Conservation (phyloP, 495 filamentous ascomycete genomes). For the Aspergillus bridgeri region DNA sequence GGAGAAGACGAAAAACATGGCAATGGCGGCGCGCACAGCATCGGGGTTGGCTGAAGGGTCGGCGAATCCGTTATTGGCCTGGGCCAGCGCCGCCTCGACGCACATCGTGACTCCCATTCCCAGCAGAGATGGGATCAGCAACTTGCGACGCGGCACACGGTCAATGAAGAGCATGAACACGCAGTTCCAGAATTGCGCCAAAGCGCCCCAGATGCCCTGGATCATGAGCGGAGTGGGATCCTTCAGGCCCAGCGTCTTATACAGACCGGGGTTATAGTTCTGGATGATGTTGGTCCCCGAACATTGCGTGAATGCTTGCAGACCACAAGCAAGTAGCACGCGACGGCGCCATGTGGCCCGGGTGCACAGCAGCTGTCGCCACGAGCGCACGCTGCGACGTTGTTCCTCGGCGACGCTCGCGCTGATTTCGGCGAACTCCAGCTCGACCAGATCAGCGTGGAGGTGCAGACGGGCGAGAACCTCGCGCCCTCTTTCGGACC, state of each 20-base stretch:
- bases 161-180: constrained; percentile 52
- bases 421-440: constrained; percentile 17
- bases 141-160: constrained; percentile 48
- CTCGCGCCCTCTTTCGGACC: not conserved
- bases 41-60: constrained; percentile 27
- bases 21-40: constrained; percentile 51
- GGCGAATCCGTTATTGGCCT: constrained; percentile 23
- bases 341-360: constrained; percentile 12
- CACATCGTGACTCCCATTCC: constrained; percentile 52
- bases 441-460: constrained; percentile 16
- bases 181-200: constrained; percentile 50
- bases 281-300: constrained; percentile 16
- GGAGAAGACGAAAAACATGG: constrained; percentile 56
- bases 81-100: constrained; percentile 44
- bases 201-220: constrained; percentile 49
- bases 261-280: constrained; percentile 15
- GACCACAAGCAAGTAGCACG: constrained; percentile 13
- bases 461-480: constrained; percentile 12
- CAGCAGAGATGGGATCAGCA: constrained; percentile 49
- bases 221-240: constrained; percentile 49
- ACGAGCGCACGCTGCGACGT: constrained; percentile 15
- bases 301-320: constrained; percentile 16
- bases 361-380: constrained; percentile 13
- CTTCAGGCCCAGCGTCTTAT: constrained; percentile 22
- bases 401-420: constrained; percentile 16